Percentiles rank a stretch among this genome's conserved stretches.
Conservation (phyloP, 2,329 filamentous ascomycete genomes). For the Mycosphaerelloides madeirae region DNA sequence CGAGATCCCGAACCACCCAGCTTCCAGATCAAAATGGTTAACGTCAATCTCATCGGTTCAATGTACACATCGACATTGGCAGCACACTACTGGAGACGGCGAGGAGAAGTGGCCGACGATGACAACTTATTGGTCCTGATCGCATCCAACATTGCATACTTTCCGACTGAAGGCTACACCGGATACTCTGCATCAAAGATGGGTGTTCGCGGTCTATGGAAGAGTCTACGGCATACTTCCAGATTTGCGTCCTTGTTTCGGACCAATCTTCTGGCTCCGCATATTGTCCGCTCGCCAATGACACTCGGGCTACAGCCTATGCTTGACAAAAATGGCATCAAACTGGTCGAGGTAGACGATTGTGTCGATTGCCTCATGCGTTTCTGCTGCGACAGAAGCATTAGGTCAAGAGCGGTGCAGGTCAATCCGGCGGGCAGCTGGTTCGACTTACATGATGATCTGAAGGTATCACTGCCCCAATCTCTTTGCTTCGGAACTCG, state of each 20-base stretch:
- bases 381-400: conserved; percentile 6
- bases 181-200: conserved; percentile 10
- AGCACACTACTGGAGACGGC: conserved; percentile 7
- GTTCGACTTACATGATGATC: conserved; percentile 11
- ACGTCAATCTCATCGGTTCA: conserved; percentile 10
- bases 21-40: conserved; percentile 3
- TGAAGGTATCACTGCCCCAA: neutral
- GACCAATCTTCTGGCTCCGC: conserved; percentile 11
- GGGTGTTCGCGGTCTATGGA: conserved; percentile 10
- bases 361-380: conserved; percentile 10
- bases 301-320: conserved; percentile 9
- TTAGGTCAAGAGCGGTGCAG: conserved; percentile 8
- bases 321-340: conserved; percentile 5
- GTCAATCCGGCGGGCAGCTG: conserved; percentile 9
- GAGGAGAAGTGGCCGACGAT: too few relatives aligned
- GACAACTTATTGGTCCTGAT: conserved; percentile 10
- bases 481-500: neutral
- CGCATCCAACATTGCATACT: conserved; percentile 7
- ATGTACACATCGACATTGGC: conserved; percentile 11
- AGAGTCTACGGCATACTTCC: neutral
- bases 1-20: conserved; percentile 1
- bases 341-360: conserved; percentile 6
- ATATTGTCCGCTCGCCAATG: conserved; percentile 11
- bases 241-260: neutral
- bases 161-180: conserved; percentile 2